A percentile compares a stretch with the other conserved stretches of the same genome.
Evolutionary conservation across 140 eudicot genomes (phyloP).

Genomic region (Anethum foeniculum): DNA sequence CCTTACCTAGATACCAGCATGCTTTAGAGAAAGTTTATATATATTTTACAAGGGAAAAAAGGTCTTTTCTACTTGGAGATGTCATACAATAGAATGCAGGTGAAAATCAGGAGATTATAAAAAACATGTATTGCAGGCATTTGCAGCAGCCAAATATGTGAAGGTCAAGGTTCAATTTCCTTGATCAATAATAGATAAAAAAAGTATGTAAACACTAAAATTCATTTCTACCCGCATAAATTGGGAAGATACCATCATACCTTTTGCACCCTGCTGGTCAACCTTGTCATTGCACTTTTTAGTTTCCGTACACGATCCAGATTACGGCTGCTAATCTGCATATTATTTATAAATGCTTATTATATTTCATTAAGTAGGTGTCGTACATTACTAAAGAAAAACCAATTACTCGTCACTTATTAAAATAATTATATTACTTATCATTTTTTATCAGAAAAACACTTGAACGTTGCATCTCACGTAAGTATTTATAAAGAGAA

Average conservation of each 20-base stretch:
- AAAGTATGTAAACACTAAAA: neutral
- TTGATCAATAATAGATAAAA: neutral
- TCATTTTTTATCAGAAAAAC: neutral
- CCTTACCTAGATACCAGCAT: conserved; percentile 44
- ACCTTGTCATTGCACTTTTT: conserved; percentile 87
- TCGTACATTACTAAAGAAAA: neutral
- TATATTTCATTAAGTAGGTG: neutral
- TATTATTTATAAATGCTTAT: neutral
- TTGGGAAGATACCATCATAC: conserved; percentile 23
- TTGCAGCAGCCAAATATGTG: neutral
- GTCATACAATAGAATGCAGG: neutral
- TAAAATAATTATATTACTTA: neutral
- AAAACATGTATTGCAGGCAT: neutral
- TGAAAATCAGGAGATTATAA: neutral
- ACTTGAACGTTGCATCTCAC: neutral
- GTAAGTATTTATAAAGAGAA: neutral
- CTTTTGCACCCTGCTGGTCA: conserved; percentile 92
- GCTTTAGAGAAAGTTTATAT: neutral
- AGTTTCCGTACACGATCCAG: conserved; percentile 81
- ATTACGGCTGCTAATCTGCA: conserved; percentile 91
- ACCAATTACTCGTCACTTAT: neutral
- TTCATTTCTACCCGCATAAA: neutral
- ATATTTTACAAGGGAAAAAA: neutral
- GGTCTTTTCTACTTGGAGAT: neutral
- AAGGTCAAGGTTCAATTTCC: too few relatives aligned